Conservation (phyloP, 2,329 filamentous ascomycete genomes). For the Pseudogymnoascus sp. region DNA sequence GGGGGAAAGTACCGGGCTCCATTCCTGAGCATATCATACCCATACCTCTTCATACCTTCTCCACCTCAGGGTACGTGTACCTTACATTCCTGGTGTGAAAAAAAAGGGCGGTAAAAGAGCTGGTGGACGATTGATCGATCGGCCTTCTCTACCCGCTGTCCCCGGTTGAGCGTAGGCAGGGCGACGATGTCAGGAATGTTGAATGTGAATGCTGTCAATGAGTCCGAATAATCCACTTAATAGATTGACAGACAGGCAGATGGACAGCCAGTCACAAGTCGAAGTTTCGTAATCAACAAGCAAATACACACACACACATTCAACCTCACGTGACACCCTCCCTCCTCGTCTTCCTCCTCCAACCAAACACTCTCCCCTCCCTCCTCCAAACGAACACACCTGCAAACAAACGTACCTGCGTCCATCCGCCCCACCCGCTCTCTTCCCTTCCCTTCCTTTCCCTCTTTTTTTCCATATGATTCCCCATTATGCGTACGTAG, state of each 20-base stretch:
- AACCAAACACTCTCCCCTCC: background rate
- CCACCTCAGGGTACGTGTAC: background rate
- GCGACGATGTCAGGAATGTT: background rate
- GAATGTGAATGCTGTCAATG: background rate
- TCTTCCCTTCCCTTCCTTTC: background rate
- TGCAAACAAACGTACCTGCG: background rate
- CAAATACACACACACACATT: background rate
- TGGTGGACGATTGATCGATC: background rate
- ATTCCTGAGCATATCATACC: background rate
- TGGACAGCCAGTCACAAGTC: background rate
- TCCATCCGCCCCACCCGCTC: background rate
- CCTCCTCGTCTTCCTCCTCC: background rate
- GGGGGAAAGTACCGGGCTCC: background rate
- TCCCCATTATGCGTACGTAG: too few relatives aligned
- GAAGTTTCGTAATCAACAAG: too few relatives aligned
- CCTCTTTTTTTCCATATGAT: too few relatives aligned
- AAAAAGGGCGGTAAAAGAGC: background rate
- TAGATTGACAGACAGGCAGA: background rate
- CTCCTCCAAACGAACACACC: background rate
- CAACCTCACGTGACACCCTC: background rate
- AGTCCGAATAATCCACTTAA: background rate
- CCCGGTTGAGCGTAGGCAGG: background rate
- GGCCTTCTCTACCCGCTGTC: background rate
- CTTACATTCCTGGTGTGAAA: background rate
- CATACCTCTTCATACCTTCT: background rate